Percentiles rank a stretch among this genome's conserved stretches.
phyloP scores from a whole-genome alignment of 2,329 filamentous ascomycete genomes.

The Exophiala sp. region DNA sequence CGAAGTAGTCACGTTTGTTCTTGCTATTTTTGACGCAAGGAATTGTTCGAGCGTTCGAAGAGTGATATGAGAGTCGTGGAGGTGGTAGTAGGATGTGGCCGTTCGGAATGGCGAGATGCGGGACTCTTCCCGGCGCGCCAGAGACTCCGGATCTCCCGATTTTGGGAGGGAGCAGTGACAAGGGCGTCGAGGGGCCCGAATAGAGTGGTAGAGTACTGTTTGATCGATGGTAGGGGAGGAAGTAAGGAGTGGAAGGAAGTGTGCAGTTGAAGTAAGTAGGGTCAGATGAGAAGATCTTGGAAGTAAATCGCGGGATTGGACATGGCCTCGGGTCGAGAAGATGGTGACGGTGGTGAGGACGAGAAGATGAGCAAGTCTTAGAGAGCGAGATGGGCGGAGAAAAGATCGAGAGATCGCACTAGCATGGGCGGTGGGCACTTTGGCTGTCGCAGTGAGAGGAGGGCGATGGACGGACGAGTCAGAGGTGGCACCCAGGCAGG shows the following conservation, averaged over 20 bases:
- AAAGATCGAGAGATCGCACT: constrained; percentile 30
- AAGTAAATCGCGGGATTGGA: constrained; percentile 10
- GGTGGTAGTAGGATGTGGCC: background rate
- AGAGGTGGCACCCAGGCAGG: constrained; percentile 8
- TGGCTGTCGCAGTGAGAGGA: background rate
- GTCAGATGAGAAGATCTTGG: background rate
- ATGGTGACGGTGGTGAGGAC: constrained; percentile 20
- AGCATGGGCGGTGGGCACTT: constrained; percentile 13
- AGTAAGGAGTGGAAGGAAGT: background rate
- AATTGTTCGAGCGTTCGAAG: too few relatives aligned
- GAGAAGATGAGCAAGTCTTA: constrained; percentile 27
- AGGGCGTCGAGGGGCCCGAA: background rate
- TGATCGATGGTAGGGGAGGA: background rate
- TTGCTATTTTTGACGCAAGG: too few relatives aligned
- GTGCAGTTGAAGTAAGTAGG: background rate
- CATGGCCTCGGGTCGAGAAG: constrained; percentile 20
- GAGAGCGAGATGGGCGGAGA: constrained; percentile 29
- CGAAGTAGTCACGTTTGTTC: too few relatives aligned
- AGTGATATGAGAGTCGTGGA: too few relatives aligned
- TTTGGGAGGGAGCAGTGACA: background rate
- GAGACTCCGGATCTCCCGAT: background rate
- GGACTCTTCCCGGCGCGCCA: background rate
- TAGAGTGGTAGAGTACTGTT: background rate
- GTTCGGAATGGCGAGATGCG: background rate
- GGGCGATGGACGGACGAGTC: constrained; percentile 5